phyloP scores from a whole-genome alignment of 345 rosid genomes.

The Gossypium thurberi region DNA sequence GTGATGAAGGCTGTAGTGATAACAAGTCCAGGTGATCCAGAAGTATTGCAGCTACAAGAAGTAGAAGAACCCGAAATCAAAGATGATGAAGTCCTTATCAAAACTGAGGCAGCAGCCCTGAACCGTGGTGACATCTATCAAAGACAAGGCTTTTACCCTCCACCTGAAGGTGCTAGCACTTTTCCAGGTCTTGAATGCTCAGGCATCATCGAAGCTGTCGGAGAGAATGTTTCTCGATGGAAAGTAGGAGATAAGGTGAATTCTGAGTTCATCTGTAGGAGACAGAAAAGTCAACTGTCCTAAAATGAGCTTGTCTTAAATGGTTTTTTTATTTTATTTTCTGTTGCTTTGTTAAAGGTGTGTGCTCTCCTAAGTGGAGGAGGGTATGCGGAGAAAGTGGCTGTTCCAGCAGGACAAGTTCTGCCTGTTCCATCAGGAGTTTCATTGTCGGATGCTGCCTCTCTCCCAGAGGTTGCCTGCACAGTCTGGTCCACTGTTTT shows the following conservation, averaged over 20 bases:
- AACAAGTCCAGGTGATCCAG: conserved; percentile 59
- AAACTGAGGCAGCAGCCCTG: conserved; percentile 63
- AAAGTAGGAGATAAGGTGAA: conserved; percentile 69
- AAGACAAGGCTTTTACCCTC: conserved; percentile 59
- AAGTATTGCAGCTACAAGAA: conserved; percentile 62
- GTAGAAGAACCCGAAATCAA: conserved; percentile 61
- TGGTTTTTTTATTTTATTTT: neutral
- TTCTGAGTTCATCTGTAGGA: neutral
- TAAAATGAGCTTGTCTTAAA: neutral
- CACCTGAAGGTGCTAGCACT: conserved; percentile 66
- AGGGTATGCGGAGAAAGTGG: conserved; percentile 81
- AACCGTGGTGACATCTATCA: conserved; percentile 77
- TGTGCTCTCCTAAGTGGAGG: conserved; percentile 93
- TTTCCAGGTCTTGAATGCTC: conserved; percentile 82
- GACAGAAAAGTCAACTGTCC: neutral
- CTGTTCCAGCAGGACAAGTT: conserved; percentile 63
- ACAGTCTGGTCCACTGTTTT: conserved; percentile 90
- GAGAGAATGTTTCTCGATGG: conserved; percentile 68
- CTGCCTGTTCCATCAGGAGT: conserved; percentile 57
- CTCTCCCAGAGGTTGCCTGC: conserved; percentile 83
- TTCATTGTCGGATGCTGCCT: conserved; percentile 56
- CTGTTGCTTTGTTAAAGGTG: conserved; percentile 29
- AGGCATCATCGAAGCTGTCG: conserved; percentile 57
- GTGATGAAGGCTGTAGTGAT: conserved; percentile 81
- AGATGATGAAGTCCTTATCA: conserved; percentile 69